Base-by-base conservation (phyloP, 2,329 filamentous ascomycete species). In the Botrytis tulipae region DNA sequence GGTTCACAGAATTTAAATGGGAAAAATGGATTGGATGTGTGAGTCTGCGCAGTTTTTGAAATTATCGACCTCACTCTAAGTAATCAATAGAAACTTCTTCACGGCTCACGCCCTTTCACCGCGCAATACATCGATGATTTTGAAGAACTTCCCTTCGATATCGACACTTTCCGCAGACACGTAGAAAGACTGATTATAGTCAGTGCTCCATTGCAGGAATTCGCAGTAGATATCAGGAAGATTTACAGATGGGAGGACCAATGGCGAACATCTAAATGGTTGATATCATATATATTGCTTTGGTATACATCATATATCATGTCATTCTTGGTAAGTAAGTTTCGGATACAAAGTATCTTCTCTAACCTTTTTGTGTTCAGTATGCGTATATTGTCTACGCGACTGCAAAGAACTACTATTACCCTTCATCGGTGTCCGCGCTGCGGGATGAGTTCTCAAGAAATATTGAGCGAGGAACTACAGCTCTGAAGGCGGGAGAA, bases 211-310 rank as follows among this genome's bases (percentile, higher is more conserved):
- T 73, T 83, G 12, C 82, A 84, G 67, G 78, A 80, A 40, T 75
- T 81, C 25, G 74, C 82, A 70, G 82, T 82, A 77, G 80, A 80
- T 1, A 76, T 80, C 1, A 76, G 82, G 14, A 76, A 78, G 29
- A 76, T 83, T 1, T 84, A 83, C 70, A 78, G 79, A 3, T 83
- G 82, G 82, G 81, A 83, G 44, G 66, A 79, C 20, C 80, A 76
- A 3, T 20, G 72, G 4, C 77, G 80, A 35, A 83, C 82, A 1
- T 66, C 71, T 1, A 80, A 79, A 72, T 83, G 81, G 74, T 63
- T 78, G 57, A 57, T 67, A n/a, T 51, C 76, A 44, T 78, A 78
- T 44, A 71, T 76, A 40, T 73, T 77, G 35, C 71, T 77, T 46
- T 78, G 74, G 70, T 72, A 78, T 48, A 73, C 76, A 51, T 76